Percentiles rank a stretch among this genome's conserved stretches.
Conservation (phyloP, 2,329 filamentous ascomycete genomes). For the Aspergillus pseudonomiae region DNA sequence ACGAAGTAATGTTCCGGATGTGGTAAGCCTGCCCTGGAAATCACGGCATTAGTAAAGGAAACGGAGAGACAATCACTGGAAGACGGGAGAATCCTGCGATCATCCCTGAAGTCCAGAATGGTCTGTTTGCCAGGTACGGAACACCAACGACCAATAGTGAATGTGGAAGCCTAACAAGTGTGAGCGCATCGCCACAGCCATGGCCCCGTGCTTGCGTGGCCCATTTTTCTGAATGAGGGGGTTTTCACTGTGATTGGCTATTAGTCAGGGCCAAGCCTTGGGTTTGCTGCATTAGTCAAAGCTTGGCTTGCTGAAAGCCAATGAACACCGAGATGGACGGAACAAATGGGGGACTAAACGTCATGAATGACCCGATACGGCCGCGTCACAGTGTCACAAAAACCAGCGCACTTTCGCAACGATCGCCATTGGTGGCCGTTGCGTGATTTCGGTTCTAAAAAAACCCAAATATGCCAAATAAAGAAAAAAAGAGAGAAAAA, state of each 20-base stretch:
- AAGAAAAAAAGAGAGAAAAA: background rate
- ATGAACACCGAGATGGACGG: background rate
- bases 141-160: slow-evolving; percentile 4
- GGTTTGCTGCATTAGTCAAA: slow-evolving; percentile 23
- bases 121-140: slow-evolving; percentile 3
- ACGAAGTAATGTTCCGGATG: background rate
- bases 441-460: slow-evolving; percentile 18
- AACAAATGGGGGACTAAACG: background rate
- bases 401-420: background rate
- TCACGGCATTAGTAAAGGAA: too few species aligned
- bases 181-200: slow-evolving; percentile 5
- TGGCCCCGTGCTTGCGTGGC: slow-evolving; percentile 22
- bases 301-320: slow-evolving; percentile 20
- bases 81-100: background rate
- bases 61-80: background rate
- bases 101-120: background rate
- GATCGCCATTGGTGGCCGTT: slow-evolving; percentile 14
- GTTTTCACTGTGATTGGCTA: slow-evolving; percentile 6
- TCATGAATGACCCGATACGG: slow-evolving; percentile 14
- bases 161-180: slow-evolving; percentile 12
- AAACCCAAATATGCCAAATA: background rate
- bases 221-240: background rate
- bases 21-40: background rate
- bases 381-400: slow-evolving; percentile 19
- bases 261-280: slow-evolving; percentile 15